Base-by-base conservation (phyloP, 2,329 filamentous ascomycete genomes). In the Exutisphaerella laricina region DNA sequence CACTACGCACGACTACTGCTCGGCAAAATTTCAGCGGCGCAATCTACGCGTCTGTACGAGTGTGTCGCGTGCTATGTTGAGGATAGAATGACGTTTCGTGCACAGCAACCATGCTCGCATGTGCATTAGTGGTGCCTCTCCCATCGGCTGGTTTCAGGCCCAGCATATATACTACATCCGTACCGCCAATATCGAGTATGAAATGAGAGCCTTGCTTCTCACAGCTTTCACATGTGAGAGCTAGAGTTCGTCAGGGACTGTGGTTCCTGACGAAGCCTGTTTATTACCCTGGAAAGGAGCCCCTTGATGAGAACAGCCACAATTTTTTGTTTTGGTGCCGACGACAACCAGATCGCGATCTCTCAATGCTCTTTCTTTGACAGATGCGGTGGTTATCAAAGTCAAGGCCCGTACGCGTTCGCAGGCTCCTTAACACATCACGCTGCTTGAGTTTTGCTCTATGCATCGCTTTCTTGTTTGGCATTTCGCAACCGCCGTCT, bases 1-100 rank as follows among this genome's bases (percentile, higher is more conserved):
- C 47, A 45, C 48, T 48, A 53, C 46, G 30, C 43, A 43, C 47
- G n/a, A 44, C 41, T 45, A 41, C 45, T 45, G 46, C 32, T 29
- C 41, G 40, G 44, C 48, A 45, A 48, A 50, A 48, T 50, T 50
- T 46, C 42, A 45, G 35, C 25, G 33, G 29, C 34, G 4, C 20
- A 43, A 43, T 46, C 38, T 49, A 49, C 49, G 49, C 49, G 49
- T 48, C 29, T 44, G 29, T 28, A 20, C 44, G 35, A 28, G 33
- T 45, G n/a, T n/a, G 46, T 49, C 46, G 46, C 49, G 49, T 49
- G 49, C 41, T 30, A 16, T 37, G 40, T 39, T 33, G 28, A 45
- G 33, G 28, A 39, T 34, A 33, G 43, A 41, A 39, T 48, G 49
- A 51, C 45, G 49, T 51, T 43, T 20, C 10, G 20, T 33, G 20